Evolutionary conservation across 1,284 basidiomycete genomes (phyloP), one percentile per base, ranked within the genome.

Genomic region (Mixia osmundae): DNA sequence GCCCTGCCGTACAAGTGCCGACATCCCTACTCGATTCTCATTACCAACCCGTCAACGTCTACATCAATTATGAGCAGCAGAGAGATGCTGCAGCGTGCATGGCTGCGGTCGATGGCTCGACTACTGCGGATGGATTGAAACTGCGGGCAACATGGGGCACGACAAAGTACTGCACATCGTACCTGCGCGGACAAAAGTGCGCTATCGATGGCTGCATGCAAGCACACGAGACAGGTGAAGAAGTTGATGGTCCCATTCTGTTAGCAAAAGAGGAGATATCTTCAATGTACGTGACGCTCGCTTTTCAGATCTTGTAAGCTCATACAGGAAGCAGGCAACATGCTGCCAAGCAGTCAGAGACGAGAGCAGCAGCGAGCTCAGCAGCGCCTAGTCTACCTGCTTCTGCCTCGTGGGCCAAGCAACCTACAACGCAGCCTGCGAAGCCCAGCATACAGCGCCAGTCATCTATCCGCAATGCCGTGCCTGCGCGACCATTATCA

Each of bases 131-230:
- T 33, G 71, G 47, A 66, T 52, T 83, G 45, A 64, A 79, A 27
- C 74, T 99, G 66, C 69, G 80, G 42, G 89, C 87, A 9, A 89
- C 80, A 53, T 76, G 85, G 57, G 91, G 91, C 16, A 95, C 87
- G 16, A 91, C 89, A 24, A 85, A 95, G 56, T 99, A 99, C 55
- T 99, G 91, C 59, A 87, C 95, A 65, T 66, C 75, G 8, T 97
- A 94, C 56, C 65, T 99, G 46, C 77, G 87, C 33, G 75, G 80
- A 16, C 66, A 71, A 31, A 69, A 69, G 42, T 99, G 91, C 59
- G 68, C 73, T 37, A 80, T 83, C 53, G 72, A 77, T 48, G 71
- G 69, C 42, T 99, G 89, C 59, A 77, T 87, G 68, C 80, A 82
- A 54, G 60, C 91, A 37, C 91, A 99, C 55, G 91, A 97, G 55